These are phyloP conservation scores for Malassezia psittaci DNA, from an alignment of 1,284 basidiomycete species.

Conservation along the genomic window DNA sequence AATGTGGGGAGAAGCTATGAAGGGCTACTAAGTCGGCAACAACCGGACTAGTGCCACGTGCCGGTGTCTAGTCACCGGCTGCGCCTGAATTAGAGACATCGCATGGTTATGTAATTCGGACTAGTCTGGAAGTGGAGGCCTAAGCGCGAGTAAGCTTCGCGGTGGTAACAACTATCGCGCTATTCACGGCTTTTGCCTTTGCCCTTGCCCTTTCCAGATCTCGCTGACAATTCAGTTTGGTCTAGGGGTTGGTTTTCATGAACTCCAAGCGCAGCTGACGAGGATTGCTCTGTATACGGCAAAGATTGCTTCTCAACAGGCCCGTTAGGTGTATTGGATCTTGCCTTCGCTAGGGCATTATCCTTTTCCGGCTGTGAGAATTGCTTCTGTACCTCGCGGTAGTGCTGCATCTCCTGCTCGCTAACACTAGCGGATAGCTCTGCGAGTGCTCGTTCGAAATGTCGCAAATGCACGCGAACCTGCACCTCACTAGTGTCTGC, in stretches of 20 bases:
- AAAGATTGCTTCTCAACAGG: background rate
- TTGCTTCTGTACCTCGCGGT: slow-evolving; percentile 61
- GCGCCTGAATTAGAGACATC: too few species aligned
- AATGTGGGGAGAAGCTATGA: background rate
- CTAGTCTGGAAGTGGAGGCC: too few species aligned
- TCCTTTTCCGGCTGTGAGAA: slow-evolving; percentile 51
- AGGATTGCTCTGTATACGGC: too few species aligned
- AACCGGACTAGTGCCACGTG: too few species aligned
- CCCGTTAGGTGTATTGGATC: background rate
- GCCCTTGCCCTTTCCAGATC: background rate
- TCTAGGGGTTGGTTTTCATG: background rate
- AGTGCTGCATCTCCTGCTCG: slow-evolving; percentile 78
- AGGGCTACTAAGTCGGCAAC: background rate
- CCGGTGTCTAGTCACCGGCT: too few species aligned
- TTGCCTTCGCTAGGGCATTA: background rate
- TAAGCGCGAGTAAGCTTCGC: too few species aligned
- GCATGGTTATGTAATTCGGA: too few species aligned
- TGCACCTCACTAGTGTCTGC: slow-evolving; percentile 64
- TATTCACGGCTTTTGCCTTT: slow-evolving; percentile 14
- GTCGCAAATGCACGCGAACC: slow-evolving; percentile 62
- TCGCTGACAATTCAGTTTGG: background rate
- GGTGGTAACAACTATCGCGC: background rate
- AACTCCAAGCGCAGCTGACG: background rate
- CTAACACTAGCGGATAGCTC: slow-evolving; percentile 80
- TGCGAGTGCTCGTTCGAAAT: slow-evolving; percentile 67